phyloP scores from a whole-genome alignment of 768 basidiomycete genomes.

The Termitomyces sp. region DNA sequence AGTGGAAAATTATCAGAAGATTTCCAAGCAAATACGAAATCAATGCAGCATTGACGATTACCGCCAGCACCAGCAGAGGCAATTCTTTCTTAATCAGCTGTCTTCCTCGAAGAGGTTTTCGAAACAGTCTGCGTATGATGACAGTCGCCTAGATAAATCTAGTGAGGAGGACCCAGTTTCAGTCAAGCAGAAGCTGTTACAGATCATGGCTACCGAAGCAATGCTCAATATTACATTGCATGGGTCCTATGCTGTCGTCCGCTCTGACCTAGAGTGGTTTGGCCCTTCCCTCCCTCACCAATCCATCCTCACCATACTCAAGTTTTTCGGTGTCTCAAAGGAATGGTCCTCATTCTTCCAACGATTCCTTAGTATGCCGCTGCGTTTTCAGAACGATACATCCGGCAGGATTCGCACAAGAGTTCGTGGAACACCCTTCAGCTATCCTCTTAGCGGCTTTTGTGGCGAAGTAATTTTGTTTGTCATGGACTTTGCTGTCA shows the following conservation, averaged over 20 bases:
- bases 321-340: conserved; percentile 32
- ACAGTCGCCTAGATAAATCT: conserved; percentile 27
- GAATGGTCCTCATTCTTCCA: conserved; percentile 26
- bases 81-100: conserved; percentile 32
- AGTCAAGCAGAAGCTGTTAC: conserved; percentile 33
- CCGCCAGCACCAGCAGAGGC: conserved; percentile 18
- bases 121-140: conserved; percentile 1
- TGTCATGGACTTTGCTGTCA: conserved; percentile 43
- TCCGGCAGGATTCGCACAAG: conserved; percentile 22
- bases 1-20: conserved; percentile 12
- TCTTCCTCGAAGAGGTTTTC: conserved; percentile 13
- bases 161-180: conserved; percentile 10
- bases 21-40: conserved; percentile 15
- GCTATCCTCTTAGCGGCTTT: conserved; percentile 32
- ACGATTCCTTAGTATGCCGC: conserved; percentile 11
- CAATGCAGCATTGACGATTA: conserved; percentile 17
- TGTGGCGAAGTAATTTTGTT: conserved; percentile 38
- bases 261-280: conserved; percentile 33
- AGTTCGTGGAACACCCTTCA: conserved; percentile 36
- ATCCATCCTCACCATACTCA: conserved; percentile 31
- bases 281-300: conserved; percentile 35
- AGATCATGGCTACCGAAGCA: conserved; percentile 34
- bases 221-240: conserved; percentile 31
- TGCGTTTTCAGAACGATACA: conserved; percentile 12
- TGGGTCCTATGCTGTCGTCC: conserved; percentile 21